Conservation (phyloP, 768 basidiomycete genomes). For the Collybia mongolica region DNA sequence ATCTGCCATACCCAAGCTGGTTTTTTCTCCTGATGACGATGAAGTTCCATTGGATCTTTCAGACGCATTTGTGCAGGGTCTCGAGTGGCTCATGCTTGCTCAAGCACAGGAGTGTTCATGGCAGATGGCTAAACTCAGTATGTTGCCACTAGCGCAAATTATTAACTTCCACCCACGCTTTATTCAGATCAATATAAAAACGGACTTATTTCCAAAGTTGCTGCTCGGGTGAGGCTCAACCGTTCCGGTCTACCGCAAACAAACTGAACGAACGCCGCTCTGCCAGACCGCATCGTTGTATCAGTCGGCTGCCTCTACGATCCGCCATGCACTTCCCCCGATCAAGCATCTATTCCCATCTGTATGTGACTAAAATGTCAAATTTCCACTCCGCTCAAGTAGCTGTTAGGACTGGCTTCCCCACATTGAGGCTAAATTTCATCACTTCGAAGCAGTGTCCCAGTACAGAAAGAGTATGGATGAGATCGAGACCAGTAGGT, state of each 20-base stretch:
- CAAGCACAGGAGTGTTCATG: slow-evolving; percentile 98
- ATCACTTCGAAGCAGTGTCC: slow-evolving; percentile 88
- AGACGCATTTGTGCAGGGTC: slow-evolving; percentile 50
- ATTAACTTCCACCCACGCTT: slow-evolving; percentile 10
- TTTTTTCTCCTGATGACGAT: slow-evolving; percentile 45
- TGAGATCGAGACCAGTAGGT: slow-evolving; percentile 79
- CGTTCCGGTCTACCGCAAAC: too few species aligned
- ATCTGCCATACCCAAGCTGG: slow-evolving; percentile 52
- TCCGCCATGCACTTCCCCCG: slow-evolving; percentile 42
- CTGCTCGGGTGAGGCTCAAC: slow-evolving; percentile 53
- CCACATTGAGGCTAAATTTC: slow-evolving; percentile 78
- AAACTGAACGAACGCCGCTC: too few species aligned
- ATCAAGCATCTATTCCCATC: slow-evolving; percentile 51
- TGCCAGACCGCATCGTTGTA: slow-evolving; percentile 66
- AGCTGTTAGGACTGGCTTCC: slow-evolving; percentile 66
- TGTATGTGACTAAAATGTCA: slow-evolving; percentile 32
- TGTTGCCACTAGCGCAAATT: slow-evolving; percentile 15
- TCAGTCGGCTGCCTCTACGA: slow-evolving; percentile 39
- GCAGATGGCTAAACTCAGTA: slow-evolving; percentile 88
- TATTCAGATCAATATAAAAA: slow-evolving; percentile 69
- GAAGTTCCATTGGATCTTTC: slow-evolving; percentile 69
- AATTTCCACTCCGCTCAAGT: background rate
- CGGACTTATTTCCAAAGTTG: slow-evolving; percentile 78
- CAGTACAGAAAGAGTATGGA: slow-evolving; percentile 88
- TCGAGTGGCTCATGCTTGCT: slow-evolving; percentile 82